Base-by-base conservation (phyloP, 345 rosid species). In the Adansonia digitata region DNA sequence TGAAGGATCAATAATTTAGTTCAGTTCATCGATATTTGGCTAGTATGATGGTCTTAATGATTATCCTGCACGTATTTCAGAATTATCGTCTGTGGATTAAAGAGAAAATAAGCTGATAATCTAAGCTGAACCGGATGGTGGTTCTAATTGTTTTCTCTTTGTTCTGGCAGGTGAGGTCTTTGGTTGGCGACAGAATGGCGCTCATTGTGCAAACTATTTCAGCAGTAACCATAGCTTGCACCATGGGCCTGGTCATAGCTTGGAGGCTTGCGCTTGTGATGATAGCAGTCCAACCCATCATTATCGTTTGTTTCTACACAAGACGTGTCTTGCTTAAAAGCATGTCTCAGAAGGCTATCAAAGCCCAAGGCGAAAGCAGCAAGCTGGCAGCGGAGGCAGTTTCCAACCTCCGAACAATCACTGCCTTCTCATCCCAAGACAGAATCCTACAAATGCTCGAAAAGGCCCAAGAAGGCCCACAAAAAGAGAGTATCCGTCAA, bases 191-290 rank as follows among this genome's bases (percentile, higher is more conserved):
- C 52, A 81, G 94, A 0, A 85, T 81, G 80, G 82, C 92, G 0
- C 81, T 91, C 1, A 8, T 88, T 0, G 78, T 90, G 14, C 97
- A 92, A 80, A 86, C 97, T 34, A 46, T 81, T 27, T 87, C 97
- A 0, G 91, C 86, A 7, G 87, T 88, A 18, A 77, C 75, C 26
- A 69, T 90, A 46, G 94, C 97, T 2, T 88, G 82, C 77, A 86
- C 91, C 7, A 86, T 88, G 91, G 91, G 97, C 1, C 74, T 88
- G 17, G 80, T 88, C 74, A 88, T 90, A 6, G 86, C 91, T 5
- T 90, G 94, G 91, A 77, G 87, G 81, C 85, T 92, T 39, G 91
- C 94, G 0, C 31, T 92, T 2, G 90, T 88, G 42, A 84, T 92
- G 78, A 92, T 92, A 20, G 93, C 90, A 0, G 81, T 80, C 27